Evolutionary conservation across 345 rosid species (phyloP).

Genomic region (Diplotaxis tenuifolia): DNA sequence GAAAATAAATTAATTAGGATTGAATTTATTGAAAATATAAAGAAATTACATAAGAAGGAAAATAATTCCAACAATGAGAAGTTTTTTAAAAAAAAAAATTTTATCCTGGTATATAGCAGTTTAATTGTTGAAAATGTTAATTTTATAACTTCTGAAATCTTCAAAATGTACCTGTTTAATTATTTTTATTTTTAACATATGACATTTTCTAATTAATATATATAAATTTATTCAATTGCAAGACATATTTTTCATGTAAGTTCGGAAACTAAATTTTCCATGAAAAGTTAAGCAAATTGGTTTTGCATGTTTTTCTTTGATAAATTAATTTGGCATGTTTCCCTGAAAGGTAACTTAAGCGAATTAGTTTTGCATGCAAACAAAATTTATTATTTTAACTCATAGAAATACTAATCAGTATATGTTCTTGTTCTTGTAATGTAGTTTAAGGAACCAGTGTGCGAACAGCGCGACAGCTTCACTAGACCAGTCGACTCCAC

Average conservation of each 20-base stretch:
- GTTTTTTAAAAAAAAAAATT: no score
- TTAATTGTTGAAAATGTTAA: not conserved
- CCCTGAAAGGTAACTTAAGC: not conserved
- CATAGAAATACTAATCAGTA: not conserved
- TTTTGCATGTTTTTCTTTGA: not conserved
- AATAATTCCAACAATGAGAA: no score
- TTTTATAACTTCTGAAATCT: not conserved
- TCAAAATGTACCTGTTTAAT: not conserved
- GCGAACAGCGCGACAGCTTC: slow-evolving; percentile 16
- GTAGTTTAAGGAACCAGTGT: slow-evolving; percentile 34
- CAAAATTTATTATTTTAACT: not conserved
- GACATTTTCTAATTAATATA: not conserved
- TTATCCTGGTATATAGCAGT: not conserved
- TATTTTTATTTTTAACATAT: not conserved
- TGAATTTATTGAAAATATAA: not conserved
- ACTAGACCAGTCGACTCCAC: slow-evolving; percentile 36
- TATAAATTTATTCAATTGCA: not conserved
- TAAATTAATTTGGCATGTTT: not conserved
- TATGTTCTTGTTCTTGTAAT: not conserved
- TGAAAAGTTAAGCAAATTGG: not conserved
- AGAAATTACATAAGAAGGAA: not conserved
- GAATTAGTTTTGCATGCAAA: not conserved
- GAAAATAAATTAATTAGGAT: not conserved
- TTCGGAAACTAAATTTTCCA: not conserved
- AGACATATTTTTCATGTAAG: not conserved